Conservation (phyloP, 306 rosid genomes). For the Betula pendula region DNA sequence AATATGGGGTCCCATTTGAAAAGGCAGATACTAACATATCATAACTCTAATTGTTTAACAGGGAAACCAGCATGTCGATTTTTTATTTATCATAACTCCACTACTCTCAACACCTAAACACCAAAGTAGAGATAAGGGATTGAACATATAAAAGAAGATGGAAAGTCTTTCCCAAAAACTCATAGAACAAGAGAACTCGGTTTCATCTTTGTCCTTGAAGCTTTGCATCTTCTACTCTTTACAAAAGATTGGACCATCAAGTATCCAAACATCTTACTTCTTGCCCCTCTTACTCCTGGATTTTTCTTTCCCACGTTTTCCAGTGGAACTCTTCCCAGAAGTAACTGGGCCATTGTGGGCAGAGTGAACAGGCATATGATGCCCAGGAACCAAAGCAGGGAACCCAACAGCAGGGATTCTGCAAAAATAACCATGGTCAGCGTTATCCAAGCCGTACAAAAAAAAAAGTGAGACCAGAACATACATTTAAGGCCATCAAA, state of each 20-base stretch:
- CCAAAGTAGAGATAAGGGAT: too few species aligned
- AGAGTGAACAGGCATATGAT: constrained; percentile 63
- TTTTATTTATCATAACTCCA: not conserved
- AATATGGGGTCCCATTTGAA: not conserved
- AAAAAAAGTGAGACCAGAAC: not conserved
- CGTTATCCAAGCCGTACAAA: not conserved
- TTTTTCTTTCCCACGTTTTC: constrained; percentile 40
- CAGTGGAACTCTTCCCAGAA: constrained; percentile 37
- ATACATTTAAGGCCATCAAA: not conserved
- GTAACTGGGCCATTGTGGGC: constrained; percentile 38
- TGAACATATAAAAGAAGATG: not conserved
- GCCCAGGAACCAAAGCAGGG: constrained; percentile 98
- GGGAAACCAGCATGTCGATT: not conserved
- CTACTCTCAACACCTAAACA: not conserved
- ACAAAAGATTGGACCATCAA: constrained; percentile 39
- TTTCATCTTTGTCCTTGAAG: constrained; percentile 75
- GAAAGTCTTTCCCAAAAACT: constrained; percentile 4
- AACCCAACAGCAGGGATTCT: constrained; percentile 99
- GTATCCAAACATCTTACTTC: constrained; percentile 35
- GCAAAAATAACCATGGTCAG: constrained; percentile 32
- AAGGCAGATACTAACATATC: not conserved
- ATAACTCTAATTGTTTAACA: not conserved
- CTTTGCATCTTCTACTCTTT: constrained; percentile 67
- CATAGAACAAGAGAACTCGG: constrained; percentile 8
- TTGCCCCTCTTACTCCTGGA: constrained; percentile 55